A percentile compares a stretch with the other conserved stretches of the same genome.
Evolutionary conservation across 441 rosid species (phyloP).

Genomic region (Gossypium schwendimanii): DNA sequence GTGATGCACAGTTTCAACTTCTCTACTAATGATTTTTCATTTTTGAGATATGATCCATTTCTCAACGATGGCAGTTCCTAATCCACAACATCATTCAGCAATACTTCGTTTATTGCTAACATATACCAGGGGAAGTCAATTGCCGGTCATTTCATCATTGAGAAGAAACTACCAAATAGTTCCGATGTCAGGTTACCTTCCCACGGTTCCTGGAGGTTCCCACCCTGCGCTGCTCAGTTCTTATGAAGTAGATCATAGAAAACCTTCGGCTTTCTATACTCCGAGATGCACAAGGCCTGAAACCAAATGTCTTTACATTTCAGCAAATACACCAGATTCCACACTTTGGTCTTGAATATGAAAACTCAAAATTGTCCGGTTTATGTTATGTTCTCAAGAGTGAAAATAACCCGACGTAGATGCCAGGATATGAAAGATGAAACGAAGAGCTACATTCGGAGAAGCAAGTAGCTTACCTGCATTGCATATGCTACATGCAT

Average conservation of each 20-base stretch:
- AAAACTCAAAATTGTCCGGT: not conserved
- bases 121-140: not conserved
- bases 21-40: not conserved
- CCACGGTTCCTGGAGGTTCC: not conserved
- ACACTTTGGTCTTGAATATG: not conserved
- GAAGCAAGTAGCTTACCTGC: conserved; percentile 39
- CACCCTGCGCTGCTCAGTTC: not conserved
- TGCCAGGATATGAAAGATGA: not conserved
- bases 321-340: not conserved
- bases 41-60: not conserved
- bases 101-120: not conserved
- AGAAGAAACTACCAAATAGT: not conserved
- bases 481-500: conserved; percentile 49
- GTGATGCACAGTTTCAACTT: not conserved
- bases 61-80: not conserved
- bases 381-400: not conserved
- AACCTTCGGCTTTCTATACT: conserved; percentile 38
- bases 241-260: conserved; percentile 42
- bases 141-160: not conserved
- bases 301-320: not conserved
- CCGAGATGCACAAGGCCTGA: conserved; percentile 36
- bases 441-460: not conserved
- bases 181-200: not conserved
- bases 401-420: not conserved
- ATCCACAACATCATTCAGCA: not conserved